phyloP scores from a whole-genome alignment of 768 basidiomycete genomes.

The Lentinula edodes region DNA sequence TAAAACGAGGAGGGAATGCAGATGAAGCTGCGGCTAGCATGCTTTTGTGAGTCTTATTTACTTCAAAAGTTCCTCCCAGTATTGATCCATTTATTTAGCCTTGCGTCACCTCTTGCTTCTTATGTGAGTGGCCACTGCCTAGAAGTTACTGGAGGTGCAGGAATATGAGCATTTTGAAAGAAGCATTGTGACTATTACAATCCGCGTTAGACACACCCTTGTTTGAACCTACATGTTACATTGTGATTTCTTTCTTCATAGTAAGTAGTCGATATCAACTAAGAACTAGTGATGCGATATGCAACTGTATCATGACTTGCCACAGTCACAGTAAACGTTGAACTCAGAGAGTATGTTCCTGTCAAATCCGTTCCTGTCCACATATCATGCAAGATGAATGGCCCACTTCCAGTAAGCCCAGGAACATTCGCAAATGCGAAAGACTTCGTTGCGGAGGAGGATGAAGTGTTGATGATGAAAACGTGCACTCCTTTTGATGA shows the following conservation, averaged over 20 bases:
- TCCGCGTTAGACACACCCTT: too few relatives aligned
- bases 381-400: slow-evolving; percentile 47
- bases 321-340: slow-evolving; percentile 34
- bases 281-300: slow-evolving; percentile 30
- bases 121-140: slow-evolving; percentile 82
- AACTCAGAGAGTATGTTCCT: slow-evolving; percentile 29
- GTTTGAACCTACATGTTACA: not conserved
- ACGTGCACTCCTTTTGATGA: slow-evolving; percentile 48
- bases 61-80: not conserved
- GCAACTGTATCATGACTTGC: slow-evolving; percentile 50
- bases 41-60: slow-evolving; percentile 57
- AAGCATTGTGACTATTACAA: too few relatives aligned
- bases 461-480: slow-evolving; percentile 47
- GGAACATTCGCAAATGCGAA: slow-evolving; percentile 43
- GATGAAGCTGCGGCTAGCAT: slow-evolving; percentile 76
- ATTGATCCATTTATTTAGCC: slow-evolving; percentile 31
- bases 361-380: slow-evolving; percentile 40
- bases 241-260: not conserved
- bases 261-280: not conserved
- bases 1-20: slow-evolving; percentile 58
- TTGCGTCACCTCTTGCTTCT: slow-evolving; percentile 72
- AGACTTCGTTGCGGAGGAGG: slow-evolving; percentile 33
- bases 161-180: slow-evolving; percentile 33
- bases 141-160: slow-evolving; percentile 78
- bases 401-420: slow-evolving; percentile 29